Conservation (phyloP, 768 basidiomycete species). For the Lactifluus pinguis region DNA sequence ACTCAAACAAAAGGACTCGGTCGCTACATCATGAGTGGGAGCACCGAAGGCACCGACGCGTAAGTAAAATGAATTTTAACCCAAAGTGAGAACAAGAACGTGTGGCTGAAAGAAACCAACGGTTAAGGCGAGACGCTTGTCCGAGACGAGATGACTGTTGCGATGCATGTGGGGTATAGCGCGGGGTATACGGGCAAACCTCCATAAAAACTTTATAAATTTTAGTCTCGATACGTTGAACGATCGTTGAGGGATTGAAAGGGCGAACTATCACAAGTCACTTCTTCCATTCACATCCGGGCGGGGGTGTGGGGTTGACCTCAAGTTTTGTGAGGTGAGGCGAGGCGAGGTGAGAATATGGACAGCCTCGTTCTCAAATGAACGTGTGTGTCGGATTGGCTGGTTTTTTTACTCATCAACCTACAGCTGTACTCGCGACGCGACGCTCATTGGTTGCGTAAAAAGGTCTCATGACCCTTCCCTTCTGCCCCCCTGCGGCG, state of each 20-base stretch:
- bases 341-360: neutral
- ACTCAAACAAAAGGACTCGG: neutral
- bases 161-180: conserved; percentile 15
- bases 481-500: conserved; percentile 2
- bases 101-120: conserved; percentile 12
- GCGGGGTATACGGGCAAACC: conserved; percentile 2
- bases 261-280: neutral
- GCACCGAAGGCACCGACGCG: neutral
- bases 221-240: neutral
- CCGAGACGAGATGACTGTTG: neutral
- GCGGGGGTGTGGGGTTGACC: neutral
- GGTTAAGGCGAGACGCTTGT: conserved; percentile 6
- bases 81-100: conserved; percentile 9
- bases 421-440: neutral
- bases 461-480: conserved; percentile 7
- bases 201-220: neutral
- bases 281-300: neutral
- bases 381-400: neutral
- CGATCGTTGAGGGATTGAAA: neutral
- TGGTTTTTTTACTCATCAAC: neutral
- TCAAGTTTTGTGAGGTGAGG: neutral
- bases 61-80: neutral
- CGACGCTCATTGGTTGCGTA: neutral
- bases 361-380: neutral
- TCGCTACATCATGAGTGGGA: neutral